Base-by-base conservation (phyloP, 495 filamentous ascomycete species). In the Oidiodendron maius region DNA sequence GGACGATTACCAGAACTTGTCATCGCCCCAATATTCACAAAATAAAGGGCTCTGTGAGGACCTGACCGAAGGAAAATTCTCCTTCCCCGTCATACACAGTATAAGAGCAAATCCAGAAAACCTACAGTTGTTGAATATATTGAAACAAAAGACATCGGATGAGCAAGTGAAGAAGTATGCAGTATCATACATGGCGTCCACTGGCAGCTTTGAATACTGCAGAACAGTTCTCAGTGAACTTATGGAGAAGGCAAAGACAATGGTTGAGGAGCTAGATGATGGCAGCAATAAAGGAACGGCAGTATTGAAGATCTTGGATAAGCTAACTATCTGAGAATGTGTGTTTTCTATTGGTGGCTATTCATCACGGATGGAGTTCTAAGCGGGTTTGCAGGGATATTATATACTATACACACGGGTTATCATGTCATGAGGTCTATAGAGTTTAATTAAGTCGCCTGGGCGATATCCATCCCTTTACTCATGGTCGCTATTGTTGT, bases 31-130 rank as follows among this genome's bases (percentile, higher is more conserved):
- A 51, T 96, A 96, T 69, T 82, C 85, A 40, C 70, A 82, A 40
- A 91, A 93, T 57, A 98, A 97, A 71, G 94, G 93, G 47, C 80
- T 95, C 52, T 95, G 88, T 64, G 93, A 98, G 71, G 93, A 98
- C 64, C 67, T 98, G 52, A 96, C 91, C 0, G 93, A 98, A 70
- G 93, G 93, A 35, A 98, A 98, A 76, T 98, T 97, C 71, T 91
- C 85, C 21, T 97, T 95, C 61, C 91, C 91, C 4, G 86, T 98
- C 57, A 96, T 98, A 51, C 91, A 98, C 66, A 84, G 85, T 62
- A 94, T 98, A 53, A 86, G 91, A 53, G 71, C 83, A 25, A 78
- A 91, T 62, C 86, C 87, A 3, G 67, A 66, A 8, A 91, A 95
- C 60, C 76, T 84, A 23, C 86, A 91, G 61, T 75, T 98, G 38